Base-by-base conservation (phyloP, 164 flowering plant genomes). In the Vitis cinerea region DNA sequence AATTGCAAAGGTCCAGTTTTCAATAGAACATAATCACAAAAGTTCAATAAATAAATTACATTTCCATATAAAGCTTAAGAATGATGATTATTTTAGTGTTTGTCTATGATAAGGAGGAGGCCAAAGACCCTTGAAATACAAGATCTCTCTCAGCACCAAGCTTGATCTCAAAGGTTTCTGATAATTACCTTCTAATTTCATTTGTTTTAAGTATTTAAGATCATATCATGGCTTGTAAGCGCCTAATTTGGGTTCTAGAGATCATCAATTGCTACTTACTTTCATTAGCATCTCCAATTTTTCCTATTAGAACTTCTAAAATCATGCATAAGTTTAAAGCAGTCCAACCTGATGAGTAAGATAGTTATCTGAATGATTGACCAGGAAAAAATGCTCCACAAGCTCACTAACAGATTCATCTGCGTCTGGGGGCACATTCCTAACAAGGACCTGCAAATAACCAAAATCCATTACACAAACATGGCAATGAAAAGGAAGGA, bases 381-480 rank as follows among this genome's bases (percentile, higher is more conserved):
- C 93, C 68, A 89, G 68, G 65, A 89, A 89, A 71, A 89, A 89
- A 54, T 89, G 91, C 81, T 89, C 93, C 68, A 89, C 93, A 67
- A 71, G 82, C 83, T 89, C 90, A 74, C 83, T 84, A 30, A 82
- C 76, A 57, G 93, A 83, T 81, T 88, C 93, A 77, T 88, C 88
- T 12, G 81, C 72, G 31, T 87, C 93, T 50, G 93, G 88, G 12
- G 93, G 93, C 44, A 88, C 88, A 77, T 85, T 87, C 64, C 83
- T 84, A 10, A 84, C 93, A 69, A 89, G 90, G 27, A 85, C 91
- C 93, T 89, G 78, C 47, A 12, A 70, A 59, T 9, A 70, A 67
- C 27, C 13, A 60, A 30, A 71, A 30, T 63, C 48, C 47, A 68
- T 13, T 27, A 16, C 55, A 9, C 19, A 55, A 14, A 27, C 9